phyloP scores from a whole-genome alignment of 176 grass and related monocot species.

The Eremochloa ophiuroides region DNA sequence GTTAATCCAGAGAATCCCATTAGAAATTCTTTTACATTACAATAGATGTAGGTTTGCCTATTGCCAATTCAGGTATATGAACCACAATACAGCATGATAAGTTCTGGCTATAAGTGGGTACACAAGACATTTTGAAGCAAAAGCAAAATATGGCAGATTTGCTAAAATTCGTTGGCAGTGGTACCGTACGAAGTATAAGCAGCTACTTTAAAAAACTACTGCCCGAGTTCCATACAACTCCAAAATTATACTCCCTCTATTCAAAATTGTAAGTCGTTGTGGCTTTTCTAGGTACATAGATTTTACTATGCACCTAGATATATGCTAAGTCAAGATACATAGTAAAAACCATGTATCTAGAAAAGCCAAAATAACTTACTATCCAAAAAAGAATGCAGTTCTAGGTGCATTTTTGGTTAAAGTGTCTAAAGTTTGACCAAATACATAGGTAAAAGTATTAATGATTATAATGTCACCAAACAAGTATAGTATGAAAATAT shows the following conservation, averaged over 20 bases:
- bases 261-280: neutral
- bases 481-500: too few relatives aligned
- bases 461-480: too few relatives aligned
- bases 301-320: neutral
- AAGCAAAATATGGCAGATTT: neutral
- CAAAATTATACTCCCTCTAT: neutral
- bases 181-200: constrained; percentile 12
- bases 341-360: neutral
- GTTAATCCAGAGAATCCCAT: neutral
- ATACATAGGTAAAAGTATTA: too few relatives aligned
- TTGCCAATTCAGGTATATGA: neutral
- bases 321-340: neutral
- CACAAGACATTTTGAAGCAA: neutral
- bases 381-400: too few relatives aligned
- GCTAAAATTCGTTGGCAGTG: neutral
- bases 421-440: too few relatives aligned
- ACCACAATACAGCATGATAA: neutral
- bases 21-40: neutral
- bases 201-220: constrained; percentile 12
- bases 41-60: neutral
- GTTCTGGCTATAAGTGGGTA: neutral
- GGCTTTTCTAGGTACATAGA: neutral
- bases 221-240: neutral
- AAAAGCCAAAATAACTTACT: neutral
- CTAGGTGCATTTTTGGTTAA: too few relatives aligned